Base-by-base conservation (phyloP, 345 rosid species). In the Bruguiera sexangula region DNA sequence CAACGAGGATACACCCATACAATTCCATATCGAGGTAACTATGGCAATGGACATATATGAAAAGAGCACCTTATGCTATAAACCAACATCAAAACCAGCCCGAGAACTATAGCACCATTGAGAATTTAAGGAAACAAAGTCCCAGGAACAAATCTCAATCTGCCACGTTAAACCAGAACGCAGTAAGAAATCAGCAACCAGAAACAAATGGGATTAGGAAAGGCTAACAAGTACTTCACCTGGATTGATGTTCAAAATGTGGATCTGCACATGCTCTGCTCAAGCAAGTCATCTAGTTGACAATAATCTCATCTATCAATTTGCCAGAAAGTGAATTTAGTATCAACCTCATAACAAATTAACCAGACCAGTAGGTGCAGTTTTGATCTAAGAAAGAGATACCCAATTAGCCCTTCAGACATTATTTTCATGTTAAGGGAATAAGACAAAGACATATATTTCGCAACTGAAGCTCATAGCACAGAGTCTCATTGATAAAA, bases 211-310 rank as follows among this genome's bases (percentile, higher is more conserved):
- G 37, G 67, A 39, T 73, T 48, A 29, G 58, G 61, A 63, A 30
- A 63, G 21, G 66, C 67, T 54, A 68, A 29, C 72, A 21, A 69
- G 72, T 3, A 76, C 72, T 66, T 85, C 90, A 81, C 90, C 88
- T 86, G 84, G 82, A 68, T 65, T 51, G 80, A 69, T 6, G 75
- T 63, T 81, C 82, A 80, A 68, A 76, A 71, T 37, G 80, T 62
- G 58, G 80, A 72, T 75, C 84, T 79, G 86, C 79, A 68, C 52
- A 81, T 70, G 63, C 65, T 81, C 83, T 84, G 86, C 86, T 86
- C 81, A 82, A 83, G 84, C 88, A 91, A 80, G 76, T 78, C 85
- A 80, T 81, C 84, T 76, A 81, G 87, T 81, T 75, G 87, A 83
- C 73, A 82, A 80, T 73, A 76, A 34, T 83, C 78, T 86, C 86